phyloP scores from a whole-genome alignment of 768 basidiomycete genomes.

The Boletus rufocinnamomeus region DNA sequence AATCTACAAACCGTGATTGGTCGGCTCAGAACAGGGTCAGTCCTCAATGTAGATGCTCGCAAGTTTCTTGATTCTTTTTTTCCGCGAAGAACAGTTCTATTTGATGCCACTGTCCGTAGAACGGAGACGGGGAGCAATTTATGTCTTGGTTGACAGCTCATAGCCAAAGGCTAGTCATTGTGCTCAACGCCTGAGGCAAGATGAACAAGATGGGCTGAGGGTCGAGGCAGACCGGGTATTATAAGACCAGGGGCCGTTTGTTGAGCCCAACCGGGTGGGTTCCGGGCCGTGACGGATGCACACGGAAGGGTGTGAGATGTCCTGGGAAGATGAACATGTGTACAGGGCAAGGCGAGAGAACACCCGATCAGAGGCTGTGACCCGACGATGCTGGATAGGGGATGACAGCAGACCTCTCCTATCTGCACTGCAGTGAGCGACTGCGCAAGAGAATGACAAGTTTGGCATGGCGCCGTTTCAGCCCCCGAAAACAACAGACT shows the following conservation, averaged over 20 bases:
- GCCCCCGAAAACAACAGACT: background rate
- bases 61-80: background rate
- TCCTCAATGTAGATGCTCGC: background rate
- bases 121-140: background rate
- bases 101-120: background rate
- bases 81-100: too few relatives aligned
- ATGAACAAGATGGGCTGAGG: too few relatives aligned
- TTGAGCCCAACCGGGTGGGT: background rate
- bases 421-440: background rate
- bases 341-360: background rate
- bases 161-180: background rate
- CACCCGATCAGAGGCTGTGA: background rate
- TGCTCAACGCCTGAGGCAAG: too few relatives aligned
- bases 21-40: background rate
- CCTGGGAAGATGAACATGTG: slow-evolving; percentile 4
- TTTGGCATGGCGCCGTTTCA: slow-evolving; percentile 7
- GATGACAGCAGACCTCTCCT: background rate
- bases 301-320: background rate
- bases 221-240: too few relatives aligned
- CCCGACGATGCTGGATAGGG: too few relatives aligned
- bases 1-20: background rate
- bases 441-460: slow-evolving; percentile 6
- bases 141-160: background rate
- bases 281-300: background rate
- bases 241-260: too few relatives aligned